Percentiles rank a stretch among this genome's conserved stretches.
Evolutionary conservation across 768 basidiomycete genomes (phyloP).

Genomic region (Dentipellis sp.): DNA sequence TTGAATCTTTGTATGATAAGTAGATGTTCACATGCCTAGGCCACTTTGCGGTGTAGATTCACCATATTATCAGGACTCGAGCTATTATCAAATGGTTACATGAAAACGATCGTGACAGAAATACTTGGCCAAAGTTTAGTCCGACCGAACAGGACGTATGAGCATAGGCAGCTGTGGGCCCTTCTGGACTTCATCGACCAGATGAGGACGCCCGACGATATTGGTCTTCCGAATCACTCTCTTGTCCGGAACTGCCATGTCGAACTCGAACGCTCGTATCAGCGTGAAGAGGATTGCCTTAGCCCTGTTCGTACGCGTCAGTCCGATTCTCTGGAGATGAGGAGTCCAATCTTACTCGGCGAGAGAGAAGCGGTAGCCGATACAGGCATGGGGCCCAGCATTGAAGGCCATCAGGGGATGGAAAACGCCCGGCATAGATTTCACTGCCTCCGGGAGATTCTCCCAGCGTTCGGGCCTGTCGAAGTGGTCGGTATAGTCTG

Average conservation of each 20-base stretch:
- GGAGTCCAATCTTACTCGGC: conserved; percentile 36
- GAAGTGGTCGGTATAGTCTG: background rate
- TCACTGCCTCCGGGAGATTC: conserved; percentile 32
- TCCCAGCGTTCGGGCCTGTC: conserved; percentile 59
- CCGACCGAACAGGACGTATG: background rate
- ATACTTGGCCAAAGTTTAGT: too few relatives aligned
- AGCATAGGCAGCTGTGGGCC: background rate
- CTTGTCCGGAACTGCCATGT: conserved; percentile 18
- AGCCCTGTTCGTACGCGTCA: conserved; percentile 14
- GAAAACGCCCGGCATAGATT: conserved; percentile 49
- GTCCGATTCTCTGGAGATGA: background rate
- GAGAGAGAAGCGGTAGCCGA: conserved; percentile 57
- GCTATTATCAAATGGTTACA: too few relatives aligned
- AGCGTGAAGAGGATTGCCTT: conserved; percentile 26
- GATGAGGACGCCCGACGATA: background rate
- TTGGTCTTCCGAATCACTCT: conserved; percentile 7
- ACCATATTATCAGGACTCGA: too few relatives aligned
- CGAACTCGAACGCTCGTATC: conserved; percentile 22
- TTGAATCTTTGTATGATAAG: too few relatives aligned
- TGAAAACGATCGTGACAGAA: too few relatives aligned
- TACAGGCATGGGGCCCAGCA: conserved; percentile 57
- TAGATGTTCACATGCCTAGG: too few relatives aligned
- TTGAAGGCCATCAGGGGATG: conserved; percentile 52
- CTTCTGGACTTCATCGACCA: background rate
- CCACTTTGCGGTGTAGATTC: too few relatives aligned